A percentile compares a stretch with the other conserved stretches of the same genome.
Evolutionary conservation across 2,329 filamentous ascomycete species (phyloP).

Genomic region (Ascochyta lentis): DNA sequence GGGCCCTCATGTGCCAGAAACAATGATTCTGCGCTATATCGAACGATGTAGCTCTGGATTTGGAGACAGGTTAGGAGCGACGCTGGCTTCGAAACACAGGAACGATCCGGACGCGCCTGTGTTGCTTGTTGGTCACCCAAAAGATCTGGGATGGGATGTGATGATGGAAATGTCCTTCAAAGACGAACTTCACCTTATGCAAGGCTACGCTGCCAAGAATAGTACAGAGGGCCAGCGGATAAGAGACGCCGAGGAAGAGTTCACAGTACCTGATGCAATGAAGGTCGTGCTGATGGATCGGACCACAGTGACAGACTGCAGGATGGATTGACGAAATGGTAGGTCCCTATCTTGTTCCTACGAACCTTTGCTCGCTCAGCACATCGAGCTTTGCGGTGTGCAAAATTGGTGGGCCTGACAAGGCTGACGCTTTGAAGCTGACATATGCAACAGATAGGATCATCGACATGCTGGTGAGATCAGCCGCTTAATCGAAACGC

Average conservation of each 20-base stretch:
- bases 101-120: conserved; percentile 24
- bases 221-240: conserved; percentile 22
- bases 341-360: background rate
- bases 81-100: conserved; percentile 17
- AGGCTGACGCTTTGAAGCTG: background rate
- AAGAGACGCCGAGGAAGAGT: conserved; percentile 31
- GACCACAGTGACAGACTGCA: background rate
- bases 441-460: background rate
- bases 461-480: background rate
- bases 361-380: background rate
- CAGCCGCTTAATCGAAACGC: background rate
- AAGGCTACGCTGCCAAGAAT: conserved; percentile 27
- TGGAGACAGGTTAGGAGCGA: conserved; percentile 27
- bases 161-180: conserved; percentile 29
- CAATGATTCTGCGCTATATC: conserved; percentile 20
- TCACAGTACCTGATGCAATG: conserved; percentile 17
- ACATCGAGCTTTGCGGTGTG: background rate
- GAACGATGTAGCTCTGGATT: conserved; percentile 24
- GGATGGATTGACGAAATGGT: background rate
- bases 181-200: conserved; percentile 35
- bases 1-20: conserved; percentile 14
- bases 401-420: background rate
- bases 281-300: conserved; percentile 9
- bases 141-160: conserved; percentile 29
- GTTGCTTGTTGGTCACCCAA: conserved; percentile 26